Evolutionary conservation across 106 monocot genomes (phyloP).

Genomic region (Phalaenopsis equestris): DNA sequence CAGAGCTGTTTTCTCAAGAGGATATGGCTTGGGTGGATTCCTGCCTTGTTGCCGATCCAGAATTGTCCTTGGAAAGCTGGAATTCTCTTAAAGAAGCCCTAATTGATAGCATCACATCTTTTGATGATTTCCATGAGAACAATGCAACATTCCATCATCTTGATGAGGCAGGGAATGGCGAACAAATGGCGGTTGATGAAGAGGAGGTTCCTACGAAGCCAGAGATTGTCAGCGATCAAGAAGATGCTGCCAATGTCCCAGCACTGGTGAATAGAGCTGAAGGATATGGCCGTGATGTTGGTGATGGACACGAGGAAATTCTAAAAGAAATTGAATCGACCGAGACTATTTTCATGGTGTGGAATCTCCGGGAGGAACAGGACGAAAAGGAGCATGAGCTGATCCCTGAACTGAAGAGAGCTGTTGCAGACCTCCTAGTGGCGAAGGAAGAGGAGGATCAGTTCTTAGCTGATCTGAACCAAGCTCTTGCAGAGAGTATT

Average conservation of each 20-base stretch:
- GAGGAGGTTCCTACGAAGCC: neutral
- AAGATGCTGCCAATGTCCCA: neutral
- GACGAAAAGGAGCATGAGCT: slow-evolving; percentile 7
- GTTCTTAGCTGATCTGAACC: slow-evolving; percentile 1
- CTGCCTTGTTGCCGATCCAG: slow-evolving; percentile 26
- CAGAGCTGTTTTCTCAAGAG: slow-evolving; percentile 17
- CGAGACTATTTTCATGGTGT: slow-evolving; percentile 10
- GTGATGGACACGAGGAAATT: neutral
- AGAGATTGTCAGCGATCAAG: neutral
- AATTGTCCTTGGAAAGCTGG: slow-evolving; percentile 33
- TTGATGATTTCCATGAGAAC: neutral
- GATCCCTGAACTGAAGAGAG: neutral
- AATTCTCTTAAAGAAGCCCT: slow-evolving; percentile 23
- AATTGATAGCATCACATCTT: slow-evolving; percentile 21
- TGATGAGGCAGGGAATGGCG: neutral
- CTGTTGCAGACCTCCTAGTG: neutral
- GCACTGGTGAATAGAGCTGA: neutral
- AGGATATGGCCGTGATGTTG: neutral
- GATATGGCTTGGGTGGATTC: slow-evolving; percentile 39
- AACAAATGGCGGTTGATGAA: neutral
- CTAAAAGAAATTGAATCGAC: neutral
- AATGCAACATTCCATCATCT: neutral
- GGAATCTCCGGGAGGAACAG: neutral
- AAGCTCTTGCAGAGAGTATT: slow-evolving; percentile 3
- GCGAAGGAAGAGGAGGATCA: neutral